Conservation (phyloP, 2,329 filamentous ascomycete species). For the Ustulina deusta region DNA sequence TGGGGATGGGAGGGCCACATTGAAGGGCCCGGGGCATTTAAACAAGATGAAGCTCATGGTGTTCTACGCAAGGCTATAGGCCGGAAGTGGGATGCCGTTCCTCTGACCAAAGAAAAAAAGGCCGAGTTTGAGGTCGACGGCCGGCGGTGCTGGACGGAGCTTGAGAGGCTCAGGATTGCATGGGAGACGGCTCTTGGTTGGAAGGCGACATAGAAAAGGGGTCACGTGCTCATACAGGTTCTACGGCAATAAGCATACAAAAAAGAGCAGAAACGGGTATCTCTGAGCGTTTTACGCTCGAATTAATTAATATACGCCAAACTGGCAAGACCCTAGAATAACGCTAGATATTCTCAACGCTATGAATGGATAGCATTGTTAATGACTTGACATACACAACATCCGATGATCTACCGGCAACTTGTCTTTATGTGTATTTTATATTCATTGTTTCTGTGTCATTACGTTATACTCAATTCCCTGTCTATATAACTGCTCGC, state of each 20-base stretch:
- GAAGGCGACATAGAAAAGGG: slow-evolving; percentile 13
- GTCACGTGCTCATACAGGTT: neutral
- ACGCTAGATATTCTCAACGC: neutral
- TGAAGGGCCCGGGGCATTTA: slow-evolving; percentile 60
- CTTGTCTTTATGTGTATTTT: neutral
- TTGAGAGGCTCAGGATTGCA: slow-evolving; percentile 76
- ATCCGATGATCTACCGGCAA: neutral
- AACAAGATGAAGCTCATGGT: slow-evolving; percentile 60
- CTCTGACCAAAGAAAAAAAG: slow-evolving; percentile 71
- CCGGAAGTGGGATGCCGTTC: slow-evolving; percentile 68
- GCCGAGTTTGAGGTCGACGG: slow-evolving; percentile 73
- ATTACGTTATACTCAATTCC: neutral
- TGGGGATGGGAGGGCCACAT: slow-evolving; percentile 80
- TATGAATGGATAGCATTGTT: neutral
- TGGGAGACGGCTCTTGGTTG: slow-evolving; percentile 68
- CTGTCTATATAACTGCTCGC: neutral
- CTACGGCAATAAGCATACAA: neutral
- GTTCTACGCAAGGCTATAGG: slow-evolving; percentile 65
- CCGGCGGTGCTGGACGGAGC: slow-evolving; percentile 72
- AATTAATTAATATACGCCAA: neutral
- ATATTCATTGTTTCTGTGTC: neutral
- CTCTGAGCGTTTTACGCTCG: neutral
- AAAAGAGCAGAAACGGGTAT: neutral
- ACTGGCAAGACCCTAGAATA: neutral
- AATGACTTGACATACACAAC: neutral